These are phyloP conservation scores for Cafeteria roenbergensis DNA, from an alignment of 108 stramenopile species.

Conservation along the genomic window DNA sequence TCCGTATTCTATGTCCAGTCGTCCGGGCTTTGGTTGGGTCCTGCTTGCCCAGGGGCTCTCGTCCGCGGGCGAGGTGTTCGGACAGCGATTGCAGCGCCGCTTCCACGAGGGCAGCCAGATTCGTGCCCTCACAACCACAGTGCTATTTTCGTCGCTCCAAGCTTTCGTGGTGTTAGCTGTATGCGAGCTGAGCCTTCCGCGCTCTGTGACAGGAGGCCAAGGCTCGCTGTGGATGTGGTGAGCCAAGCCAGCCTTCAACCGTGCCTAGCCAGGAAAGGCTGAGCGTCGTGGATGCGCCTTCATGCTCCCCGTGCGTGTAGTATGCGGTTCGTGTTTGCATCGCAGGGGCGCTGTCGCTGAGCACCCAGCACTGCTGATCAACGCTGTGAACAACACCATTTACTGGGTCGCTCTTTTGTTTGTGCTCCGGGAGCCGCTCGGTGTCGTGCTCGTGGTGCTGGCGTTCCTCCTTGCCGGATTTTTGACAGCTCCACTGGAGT, in stretches of 20 bases:
- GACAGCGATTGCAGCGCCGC: background rate
- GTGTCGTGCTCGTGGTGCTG: slow-evolving; percentile 6
- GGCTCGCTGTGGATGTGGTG: slow-evolving; percentile 1
- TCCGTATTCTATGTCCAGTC: too few species aligned
- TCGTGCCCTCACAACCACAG: background rate
- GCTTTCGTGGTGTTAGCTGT: slow-evolving; percentile 1
- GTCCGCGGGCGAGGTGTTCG: slow-evolving; percentile 3
- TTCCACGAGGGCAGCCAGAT: background rate
- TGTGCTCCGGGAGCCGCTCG: slow-evolving; percentile 7
- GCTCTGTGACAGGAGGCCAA: background rate
- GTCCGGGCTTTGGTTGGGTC: background rate
- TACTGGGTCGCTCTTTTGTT: slow-evolving; percentile 6
- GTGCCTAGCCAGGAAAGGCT: too few species aligned
- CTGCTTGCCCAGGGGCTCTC: background rate
- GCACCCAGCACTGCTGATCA: background rate
- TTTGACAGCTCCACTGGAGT: background rate
- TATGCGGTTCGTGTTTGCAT: too few species aligned
- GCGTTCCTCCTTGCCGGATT: slow-evolving; percentile 3
- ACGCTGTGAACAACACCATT: slow-evolving; percentile 6
- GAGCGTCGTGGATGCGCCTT: too few species aligned
- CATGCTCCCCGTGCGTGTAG: too few species aligned
- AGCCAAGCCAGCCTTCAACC: too few species aligned
- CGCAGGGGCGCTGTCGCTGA: background rate
- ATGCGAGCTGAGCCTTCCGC: background rate
- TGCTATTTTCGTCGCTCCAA: background rate